Base-by-base conservation (phyloP, 371 early-diverging fungal genomes). In the Rhizopus delemar region DNA sequence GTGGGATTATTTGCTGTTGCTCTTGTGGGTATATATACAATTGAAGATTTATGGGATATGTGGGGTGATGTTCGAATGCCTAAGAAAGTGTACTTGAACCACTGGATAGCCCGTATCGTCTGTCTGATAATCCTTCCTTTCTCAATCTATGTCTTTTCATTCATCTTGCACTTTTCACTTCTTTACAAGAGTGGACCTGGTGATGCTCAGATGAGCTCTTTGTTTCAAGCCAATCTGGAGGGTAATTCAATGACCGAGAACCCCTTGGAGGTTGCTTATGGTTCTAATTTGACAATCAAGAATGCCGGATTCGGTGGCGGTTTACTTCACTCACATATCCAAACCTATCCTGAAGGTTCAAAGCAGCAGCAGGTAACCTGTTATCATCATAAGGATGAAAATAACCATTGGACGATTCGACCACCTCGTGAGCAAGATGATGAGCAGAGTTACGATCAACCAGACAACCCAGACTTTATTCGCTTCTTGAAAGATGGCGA, bases 361-460 rank as follows among this genome's bases (percentile, higher is more conserved):
- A 87, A 90, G 53, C 97, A 95, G 69, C 98, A 99, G 66, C 99
- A 99, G 74, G 89, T 99, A n/a, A 99, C 99, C 0, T 91, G 92
- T 55, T 99, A 99, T 73, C 91, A 90, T 53, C 96, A 99, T 76
- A 96, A 94, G 69, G 99, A 99, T 77, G 66, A 68, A 53, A 99
- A 99, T 78, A 99, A 99, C 73, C 84, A 96, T 52, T 99, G 98
- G 95, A 62, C 87, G 8, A 71, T 98, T 36, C 63, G 63, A 3
- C 69, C 78, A 51, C 72, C 64, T n/a, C 69, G 65, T 46, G 74
- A 70, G 7, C 62, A 58, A 12, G 63, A 43, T 8, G 7, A 50
- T 3, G 65, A 68, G 43, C 68, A 63, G 3, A 64, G 57, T 3
- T 73, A 79, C 49, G 73, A 75, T 3, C 59, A 74, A 29, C 61